Evolutionary conservation across 2,329 filamentous ascomycete genomes (phyloP).

Genomic region (Keithomyces neogunnii): DNA sequence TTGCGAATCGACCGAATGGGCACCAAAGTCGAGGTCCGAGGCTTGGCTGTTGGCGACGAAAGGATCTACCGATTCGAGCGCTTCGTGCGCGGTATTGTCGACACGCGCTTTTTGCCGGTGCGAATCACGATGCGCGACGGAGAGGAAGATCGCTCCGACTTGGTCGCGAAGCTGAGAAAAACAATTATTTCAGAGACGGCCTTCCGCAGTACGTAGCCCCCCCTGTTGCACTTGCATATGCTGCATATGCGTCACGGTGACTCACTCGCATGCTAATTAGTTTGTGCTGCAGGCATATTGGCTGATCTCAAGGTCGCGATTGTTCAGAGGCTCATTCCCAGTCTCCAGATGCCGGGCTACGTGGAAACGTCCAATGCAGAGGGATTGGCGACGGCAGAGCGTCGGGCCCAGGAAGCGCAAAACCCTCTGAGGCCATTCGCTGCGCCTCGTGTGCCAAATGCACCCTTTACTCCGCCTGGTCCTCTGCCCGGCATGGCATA

Average conservation of each 20-base stretch:
- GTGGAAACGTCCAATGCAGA: constrained; percentile 47
- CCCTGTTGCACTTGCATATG: background rate
- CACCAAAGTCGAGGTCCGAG: constrained; percentile 74
- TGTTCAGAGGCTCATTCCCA: constrained; percentile 75
- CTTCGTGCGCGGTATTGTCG: constrained; percentile 62
- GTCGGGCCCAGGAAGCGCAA: constrained; percentile 31
- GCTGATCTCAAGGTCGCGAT: constrained; percentile 67
- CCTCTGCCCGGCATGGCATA: constrained; percentile 51
- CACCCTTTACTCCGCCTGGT: constrained; percentile 58
- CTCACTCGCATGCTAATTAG: background rate
- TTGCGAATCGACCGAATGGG: constrained; percentile 77
- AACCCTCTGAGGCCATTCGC: constrained; percentile 19
- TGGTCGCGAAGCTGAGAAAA: constrained; percentile 41
- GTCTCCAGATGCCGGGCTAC: constrained; percentile 70
- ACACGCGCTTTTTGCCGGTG: constrained; percentile 45
- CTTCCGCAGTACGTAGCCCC: constrained; percentile 35
- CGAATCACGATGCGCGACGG: constrained; percentile 40
- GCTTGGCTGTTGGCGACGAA: constrained; percentile 71
- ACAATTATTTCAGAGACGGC: constrained; percentile 68
- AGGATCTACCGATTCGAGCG: constrained; percentile 73
- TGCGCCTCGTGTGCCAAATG: constrained; percentile 39
- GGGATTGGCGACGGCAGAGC: constrained; percentile 30
- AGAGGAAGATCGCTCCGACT: constrained; percentile 40
- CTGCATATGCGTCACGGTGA: no score
- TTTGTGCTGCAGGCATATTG: constrained; percentile 47